A percentile compares a stretch with the other conserved stretches of the same genome.
Evolutionary conservation across 768 basidiomycete genomes (phyloP).

Genomic region (Psilocybe azurescens): DNA sequence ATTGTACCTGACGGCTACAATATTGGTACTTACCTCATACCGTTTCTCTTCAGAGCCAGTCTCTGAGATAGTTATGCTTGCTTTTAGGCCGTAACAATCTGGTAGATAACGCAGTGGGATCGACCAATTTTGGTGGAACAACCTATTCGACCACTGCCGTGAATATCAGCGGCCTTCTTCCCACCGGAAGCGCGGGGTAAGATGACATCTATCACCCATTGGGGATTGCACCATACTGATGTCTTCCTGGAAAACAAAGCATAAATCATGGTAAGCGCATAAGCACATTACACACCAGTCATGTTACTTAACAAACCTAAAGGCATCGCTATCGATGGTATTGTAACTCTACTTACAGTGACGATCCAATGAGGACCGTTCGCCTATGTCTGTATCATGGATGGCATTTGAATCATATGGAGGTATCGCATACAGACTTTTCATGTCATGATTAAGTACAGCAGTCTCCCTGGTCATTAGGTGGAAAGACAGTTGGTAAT

Average conservation of each 20-base stretch:
- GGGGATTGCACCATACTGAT: neutral
- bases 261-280: conserved; percentile 38
- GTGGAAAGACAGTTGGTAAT: neutral
- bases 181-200: conserved; percentile 52
- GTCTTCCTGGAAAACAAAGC: conserved; percentile 18
- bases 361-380: conserved; percentile 34
- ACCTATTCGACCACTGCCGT: conserved; percentile 50
- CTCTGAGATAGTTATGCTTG: neutral
- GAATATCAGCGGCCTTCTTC: conserved; percentile 59
- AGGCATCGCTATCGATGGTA: conserved; percentile 68
- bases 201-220: neutral
- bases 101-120: conserved; percentile 33
- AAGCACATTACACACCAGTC: neutral
- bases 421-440: conserved; percentile 6
- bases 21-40: conserved; percentile 24
- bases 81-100: conserved; percentile 34
- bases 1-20: conserved; percentile 40
- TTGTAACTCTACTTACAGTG: conserved; percentile 59
- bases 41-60: neutral
- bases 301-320: conserved; percentile 5
- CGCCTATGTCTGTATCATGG: neutral
- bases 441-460: neutral
- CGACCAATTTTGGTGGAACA: conserved; percentile 45
- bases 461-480: neutral
- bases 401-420: neutral